Evolutionary conservation across 2,329 filamentous ascomycete species (phyloP).

Genomic region (Penicillium oxalicum): DNA sequence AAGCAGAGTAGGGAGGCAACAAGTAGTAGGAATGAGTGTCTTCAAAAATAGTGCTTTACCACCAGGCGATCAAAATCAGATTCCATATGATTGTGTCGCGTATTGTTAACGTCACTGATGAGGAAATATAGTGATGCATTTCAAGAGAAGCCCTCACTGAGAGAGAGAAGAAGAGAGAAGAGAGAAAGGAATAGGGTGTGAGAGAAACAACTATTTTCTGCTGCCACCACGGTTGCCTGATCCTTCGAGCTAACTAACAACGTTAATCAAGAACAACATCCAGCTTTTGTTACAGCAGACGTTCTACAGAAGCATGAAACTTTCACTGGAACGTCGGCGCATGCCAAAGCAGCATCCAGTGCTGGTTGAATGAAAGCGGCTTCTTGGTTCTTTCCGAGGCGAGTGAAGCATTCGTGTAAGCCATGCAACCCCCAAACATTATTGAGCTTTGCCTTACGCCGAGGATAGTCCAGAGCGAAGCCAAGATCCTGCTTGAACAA

Average conservation of each 20-base stretch:
- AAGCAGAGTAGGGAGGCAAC: no score
- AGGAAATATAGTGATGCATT: no score
- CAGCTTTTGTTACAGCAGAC: not conserved
- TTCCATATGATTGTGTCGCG: no score
- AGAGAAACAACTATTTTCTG: no score
- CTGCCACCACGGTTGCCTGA: not conserved
- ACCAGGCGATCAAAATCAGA: no score
- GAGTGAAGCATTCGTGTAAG: constrained; percentile 60
- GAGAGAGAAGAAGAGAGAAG: no score
- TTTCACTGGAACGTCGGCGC: not conserved
- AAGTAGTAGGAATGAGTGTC: no score
- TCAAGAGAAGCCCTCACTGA: no score
- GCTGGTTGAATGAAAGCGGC: constrained; percentile 42
- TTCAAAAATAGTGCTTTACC: no score
- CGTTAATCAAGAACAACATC: not conserved
- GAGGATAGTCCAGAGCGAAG: constrained; percentile 47
- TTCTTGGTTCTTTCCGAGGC: constrained; percentile 44
- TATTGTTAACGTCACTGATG: no score
- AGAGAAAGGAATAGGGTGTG: no score
- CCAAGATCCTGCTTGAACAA: constrained; percentile 58
- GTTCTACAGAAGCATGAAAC: not conserved
- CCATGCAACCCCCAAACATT: constrained; percentile 71
- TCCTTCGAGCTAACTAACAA: not conserved
- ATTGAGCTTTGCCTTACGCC: constrained; percentile 58
- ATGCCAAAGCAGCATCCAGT: constrained; percentile 43